Evolutionary conservation across 208 protist genomes (phyloP), one percentile per base, ranked within the genome.

Genomic region (Jaenimonas drosophilae): DNA sequence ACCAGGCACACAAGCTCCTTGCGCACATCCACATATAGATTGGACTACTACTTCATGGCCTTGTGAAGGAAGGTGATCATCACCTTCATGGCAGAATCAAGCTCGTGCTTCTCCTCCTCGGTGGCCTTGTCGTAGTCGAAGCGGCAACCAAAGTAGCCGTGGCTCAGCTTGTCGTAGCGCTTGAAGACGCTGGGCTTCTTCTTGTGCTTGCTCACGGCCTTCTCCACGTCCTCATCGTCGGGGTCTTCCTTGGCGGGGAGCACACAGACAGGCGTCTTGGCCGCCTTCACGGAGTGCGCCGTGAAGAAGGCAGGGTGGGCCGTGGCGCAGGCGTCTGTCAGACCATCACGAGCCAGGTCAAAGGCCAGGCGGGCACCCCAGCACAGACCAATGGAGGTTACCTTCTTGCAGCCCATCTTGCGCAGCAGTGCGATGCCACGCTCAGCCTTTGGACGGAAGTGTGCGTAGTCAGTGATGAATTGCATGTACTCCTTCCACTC

Each of bases 131-230:
- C 49, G 27, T 24, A 33, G 39, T 24, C 38, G 30, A 55, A 55
- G 11, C 54, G 46, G 48, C 30, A 17, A 7, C 54, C 54, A 16
- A 53, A 34, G 23, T 59, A 60, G 11, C 54, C 54, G 45, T 60
- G 54, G 21, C 19, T 11, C 14, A 60, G 23, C 7, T 28, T 12
- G 14, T 60, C 47, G 26, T 56, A 60, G 9, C 54, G 54, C 12
- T 49, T 17, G 25, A 33, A 60, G 12, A 55, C 34, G n/a, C 19
- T 48, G 16, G 5, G 17, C 20, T 28, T 34, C 9, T 33, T 50
- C 6, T 9, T 7, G 34, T 26, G 16, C 46, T 36, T 21, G 6
- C 48, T 29, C 5, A 62, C 9, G 11, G 25, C 28, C 14, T 9
- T 30, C 38, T 54, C 24, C n/a, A 62, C 20, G 20, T 62, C 55